Conservation (phyloP, 495 filamentous ascomycete species). For the Trichoderma gamsii region DNA sequence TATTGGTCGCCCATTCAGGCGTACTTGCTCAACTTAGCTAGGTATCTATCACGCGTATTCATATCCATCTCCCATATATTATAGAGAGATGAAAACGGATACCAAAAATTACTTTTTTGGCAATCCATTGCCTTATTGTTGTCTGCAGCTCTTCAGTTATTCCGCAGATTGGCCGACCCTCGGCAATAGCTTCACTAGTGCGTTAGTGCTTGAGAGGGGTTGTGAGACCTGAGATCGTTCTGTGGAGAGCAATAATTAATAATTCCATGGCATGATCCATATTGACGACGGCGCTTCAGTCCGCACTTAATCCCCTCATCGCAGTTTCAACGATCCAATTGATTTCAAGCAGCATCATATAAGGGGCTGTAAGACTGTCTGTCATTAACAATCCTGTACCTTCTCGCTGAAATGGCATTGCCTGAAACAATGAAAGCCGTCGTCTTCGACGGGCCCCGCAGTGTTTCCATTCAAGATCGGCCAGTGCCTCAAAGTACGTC, state of each 20-base stretch:
- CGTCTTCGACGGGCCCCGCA: conserved; percentile 59
- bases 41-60: too few species aligned
- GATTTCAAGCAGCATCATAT: not conserved
- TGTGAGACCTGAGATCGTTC: not conserved
- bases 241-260: not conserved
- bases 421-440: conserved; percentile 58
- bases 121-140: not conserved
- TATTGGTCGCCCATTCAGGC: too few species aligned
- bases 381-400: not conserved
- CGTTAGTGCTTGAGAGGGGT: not conserved
- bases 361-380: not conserved
- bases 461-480: conserved; percentile 58
- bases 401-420: not conserved
- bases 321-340: not conserved
- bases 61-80: too few species aligned
- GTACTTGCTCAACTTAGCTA: too few species aligned
- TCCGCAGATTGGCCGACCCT: not conserved
- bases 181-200: not conserved
- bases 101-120: not conserved
- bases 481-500: conserved; percentile 51
- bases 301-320: not conserved
- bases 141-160: not conserved
- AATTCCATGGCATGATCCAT: not conserved
- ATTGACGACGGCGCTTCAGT: not conserved
- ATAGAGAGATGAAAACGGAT: too few species aligned